Percentiles rank a stretch among this genome's conserved stretches.
phyloP scores from a whole-genome alignment of 805 yeast species.

The Metschnikowia noctiluminum region DNA sequence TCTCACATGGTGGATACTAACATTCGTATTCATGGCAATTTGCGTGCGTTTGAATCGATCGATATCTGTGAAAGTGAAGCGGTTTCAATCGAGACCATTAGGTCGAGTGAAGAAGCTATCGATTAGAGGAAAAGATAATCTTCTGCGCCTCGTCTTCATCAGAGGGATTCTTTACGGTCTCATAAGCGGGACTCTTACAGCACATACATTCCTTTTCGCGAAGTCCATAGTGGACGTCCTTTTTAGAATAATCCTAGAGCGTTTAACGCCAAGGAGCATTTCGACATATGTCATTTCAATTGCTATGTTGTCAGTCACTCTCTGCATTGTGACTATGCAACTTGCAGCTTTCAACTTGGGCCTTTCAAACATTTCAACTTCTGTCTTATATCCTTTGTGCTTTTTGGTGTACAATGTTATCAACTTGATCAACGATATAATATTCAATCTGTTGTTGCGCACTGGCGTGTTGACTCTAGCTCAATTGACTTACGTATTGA shows the following conservation, averaged over 20 bases:
- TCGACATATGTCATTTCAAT: conserved; percentile 32
- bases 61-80: conserved; percentile 16
- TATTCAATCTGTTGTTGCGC: conserved; percentile 61
- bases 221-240: conserved; percentile 75
- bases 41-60: conserved; percentile 25
- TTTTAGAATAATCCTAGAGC: conserved; percentile 39
- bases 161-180: conserved; percentile 66
- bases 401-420: conserved; percentile 78
- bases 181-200: conserved; percentile 73
- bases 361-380: conserved; percentile 63
- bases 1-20: conserved; percentile 51
- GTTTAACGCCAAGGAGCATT: conserved; percentile 25
- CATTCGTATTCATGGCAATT: conserved; percentile 28
- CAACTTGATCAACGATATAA: conserved; percentile 46
- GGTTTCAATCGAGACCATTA: conserved; percentile 4
- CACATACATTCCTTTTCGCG: conserved; percentile 83
- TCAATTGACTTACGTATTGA: conserved; percentile 46
- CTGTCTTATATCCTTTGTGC: conserved; percentile 78
- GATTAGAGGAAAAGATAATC: conserved; percentile 14
- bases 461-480: conserved; percentile 36
- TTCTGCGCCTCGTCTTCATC: conserved; percentile 24
- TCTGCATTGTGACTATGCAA: conserved; percentile 66
- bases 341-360: conserved; percentile 73
- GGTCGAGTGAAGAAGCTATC: conserved; percentile 4
- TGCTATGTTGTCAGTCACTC: conserved; percentile 49